Percentiles rank a stretch among this genome's conserved stretches.
Evolutionary conservation across 108 stramenopile species (phyloP).

Genomic region (Craspedostauros australis): DNA sequence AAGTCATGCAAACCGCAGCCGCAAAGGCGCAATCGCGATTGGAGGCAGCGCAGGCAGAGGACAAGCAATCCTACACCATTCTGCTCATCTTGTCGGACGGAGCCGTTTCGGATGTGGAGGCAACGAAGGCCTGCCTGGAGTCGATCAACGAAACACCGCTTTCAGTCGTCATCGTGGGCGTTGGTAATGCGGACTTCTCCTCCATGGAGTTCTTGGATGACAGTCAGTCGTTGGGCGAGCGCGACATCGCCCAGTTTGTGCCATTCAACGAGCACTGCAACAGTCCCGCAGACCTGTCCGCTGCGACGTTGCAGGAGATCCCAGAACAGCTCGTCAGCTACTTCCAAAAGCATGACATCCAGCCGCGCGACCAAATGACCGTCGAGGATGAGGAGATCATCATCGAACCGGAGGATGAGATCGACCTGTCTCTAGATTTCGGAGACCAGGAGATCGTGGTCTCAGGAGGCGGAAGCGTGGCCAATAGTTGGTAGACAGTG

Average conservation of each 20-base stretch:
- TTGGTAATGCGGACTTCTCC: slow-evolving; percentile 74
- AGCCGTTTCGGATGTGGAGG: slow-evolving; percentile 71
- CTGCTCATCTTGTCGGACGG: slow-evolving; percentile 89
- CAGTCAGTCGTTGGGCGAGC: slow-evolving; percentile 20
- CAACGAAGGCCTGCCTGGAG: slow-evolving; percentile 47
- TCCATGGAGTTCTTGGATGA: slow-evolving; percentile 73
- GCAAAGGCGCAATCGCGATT: slow-evolving; percentile 29
- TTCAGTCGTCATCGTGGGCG: slow-evolving; percentile 76
- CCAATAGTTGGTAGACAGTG: slow-evolving; percentile 1
- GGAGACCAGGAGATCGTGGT: slow-evolving; percentile 38
- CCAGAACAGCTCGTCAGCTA: slow-evolving; percentile 60
- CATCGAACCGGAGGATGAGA: slow-evolving; percentile 31
- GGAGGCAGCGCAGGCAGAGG: slow-evolving; percentile 16
- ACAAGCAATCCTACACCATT: slow-evolving; percentile 58
- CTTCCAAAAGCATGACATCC: slow-evolving; percentile 44
- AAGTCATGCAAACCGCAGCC: slow-evolving; percentile 71
- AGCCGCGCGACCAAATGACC: slow-evolving; percentile 16
- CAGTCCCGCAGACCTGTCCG: slow-evolving; percentile 35
- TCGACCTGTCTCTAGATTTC: slow-evolving; percentile 36
- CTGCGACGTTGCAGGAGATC: slow-evolving; percentile 60
- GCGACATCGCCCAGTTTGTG: slow-evolving; percentile 84
- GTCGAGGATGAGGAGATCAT: slow-evolving; percentile 19
- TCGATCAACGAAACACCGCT: slow-evolving; percentile 49
- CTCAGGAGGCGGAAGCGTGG: slow-evolving; percentile 19
- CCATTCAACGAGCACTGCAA: slow-evolving; percentile 42